A percentile compares a stretch with the other conserved stretches of the same genome.
Evolutionary conservation across 2,329 filamentous ascomycete genomes (phyloP).

Genomic region (Fusarium nygamai): DNA sequence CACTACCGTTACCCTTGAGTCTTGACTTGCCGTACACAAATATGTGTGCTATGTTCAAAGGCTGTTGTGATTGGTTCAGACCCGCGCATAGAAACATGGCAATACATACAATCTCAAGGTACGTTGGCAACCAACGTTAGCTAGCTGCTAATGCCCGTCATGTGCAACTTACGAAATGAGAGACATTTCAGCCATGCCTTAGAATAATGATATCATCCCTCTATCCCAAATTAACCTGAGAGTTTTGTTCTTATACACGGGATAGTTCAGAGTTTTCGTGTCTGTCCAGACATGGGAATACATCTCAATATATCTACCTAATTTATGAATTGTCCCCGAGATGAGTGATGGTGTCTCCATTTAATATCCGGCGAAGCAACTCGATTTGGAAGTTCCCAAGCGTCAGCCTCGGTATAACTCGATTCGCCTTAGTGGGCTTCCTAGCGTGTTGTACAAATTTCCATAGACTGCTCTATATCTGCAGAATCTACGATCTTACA

Average conservation of each 20-base stretch:
- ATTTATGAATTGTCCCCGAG: neutral
- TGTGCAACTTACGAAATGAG: too few species aligned
- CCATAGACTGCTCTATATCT: neutral
- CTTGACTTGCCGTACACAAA: neutral
- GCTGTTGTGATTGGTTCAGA: neutral
- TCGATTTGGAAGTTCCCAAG: constrained; percentile 11
- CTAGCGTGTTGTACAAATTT: neutral
- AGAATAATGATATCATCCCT: too few species aligned
- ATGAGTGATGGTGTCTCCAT: neutral
- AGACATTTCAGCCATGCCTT: too few species aligned
- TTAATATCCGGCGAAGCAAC: neutral
- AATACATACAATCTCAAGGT: too few species aligned
- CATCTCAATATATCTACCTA: neutral
- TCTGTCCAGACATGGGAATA: neutral
- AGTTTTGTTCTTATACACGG: too few species aligned
- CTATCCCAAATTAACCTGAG: too few species aligned
- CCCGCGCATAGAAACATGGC: too few species aligned
- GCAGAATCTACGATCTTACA: neutral
- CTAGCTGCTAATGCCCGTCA: too few species aligned
- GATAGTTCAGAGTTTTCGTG: neutral
- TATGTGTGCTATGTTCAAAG: fast-evolving
- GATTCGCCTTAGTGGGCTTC: neutral
- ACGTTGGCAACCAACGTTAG: too few species aligned
- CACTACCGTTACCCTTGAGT: too few species aligned
- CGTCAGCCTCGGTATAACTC: constrained; percentile 13